phyloP scores from a whole-genome alignment of 2,329 filamentous ascomycete species.

The Fonsecaea nubica region DNA sequence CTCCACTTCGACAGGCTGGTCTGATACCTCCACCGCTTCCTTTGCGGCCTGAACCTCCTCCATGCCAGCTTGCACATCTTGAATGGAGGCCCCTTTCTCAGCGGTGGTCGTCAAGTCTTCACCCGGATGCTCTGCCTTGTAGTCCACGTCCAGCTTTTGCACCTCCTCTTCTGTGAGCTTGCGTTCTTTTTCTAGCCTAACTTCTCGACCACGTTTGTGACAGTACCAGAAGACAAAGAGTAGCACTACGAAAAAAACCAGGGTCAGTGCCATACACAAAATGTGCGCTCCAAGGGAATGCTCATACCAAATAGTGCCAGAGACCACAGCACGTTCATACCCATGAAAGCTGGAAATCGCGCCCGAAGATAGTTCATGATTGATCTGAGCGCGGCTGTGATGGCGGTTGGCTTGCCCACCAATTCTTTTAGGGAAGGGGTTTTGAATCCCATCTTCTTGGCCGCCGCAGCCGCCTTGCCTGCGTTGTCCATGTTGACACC shows the following conservation, averaged over 20 bases:
- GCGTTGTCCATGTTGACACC: constrained; percentile 64
- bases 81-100: constrained; percentile 48
- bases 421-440: constrained; percentile 78
- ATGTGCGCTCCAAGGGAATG: background rate
- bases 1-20: constrained; percentile 23
- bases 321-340: constrained; percentile 90
- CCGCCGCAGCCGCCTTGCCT: constrained; percentile 61
- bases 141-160: constrained; percentile 48
- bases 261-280: constrained; percentile 1
- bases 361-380: constrained; percentile 88
- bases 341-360: constrained; percentile 87
- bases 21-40: constrained; percentile 34
- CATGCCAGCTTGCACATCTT: constrained; percentile 51
- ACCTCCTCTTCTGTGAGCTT: constrained; percentile 56
- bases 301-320: constrained; percentile 82
- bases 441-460: constrained; percentile 69
- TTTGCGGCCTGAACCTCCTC: constrained; percentile 48
- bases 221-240: constrained; percentile 98
- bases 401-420: constrained; percentile 83
- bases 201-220: constrained; percentile 90
- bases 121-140: constrained; percentile 42
- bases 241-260: constrained; percentile 64
- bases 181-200: constrained; percentile 71
- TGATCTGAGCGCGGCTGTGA: constrained; percentile 83
- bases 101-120: constrained; percentile 50